Base-by-base conservation (phyloP, 1,139 yeast genomes). In the Saccharomyces hybrid region DNA sequence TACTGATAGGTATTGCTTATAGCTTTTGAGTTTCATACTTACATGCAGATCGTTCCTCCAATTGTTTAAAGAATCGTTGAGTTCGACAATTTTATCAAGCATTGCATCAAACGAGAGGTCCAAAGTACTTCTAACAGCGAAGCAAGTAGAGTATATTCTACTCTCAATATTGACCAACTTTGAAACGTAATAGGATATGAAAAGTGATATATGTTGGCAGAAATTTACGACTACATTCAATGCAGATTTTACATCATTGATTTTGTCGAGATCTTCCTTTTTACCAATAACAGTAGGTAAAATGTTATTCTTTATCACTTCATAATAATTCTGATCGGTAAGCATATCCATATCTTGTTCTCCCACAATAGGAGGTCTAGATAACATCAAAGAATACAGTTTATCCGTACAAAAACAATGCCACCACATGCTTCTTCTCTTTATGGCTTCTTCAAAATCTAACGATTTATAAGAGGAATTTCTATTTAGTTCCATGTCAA, bases 1-100 rank as follows among this genome's bases (percentile, higher is more conserved):
- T 27, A 62, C 48, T 11, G 63, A 58, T 16, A 64, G 26, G 49
- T 59, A 64, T 49, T 61, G 62, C 38, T 59, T 59, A 48, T 62
- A 64, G 42, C 57, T 58, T 14, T 60, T 63, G 14, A 60, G 42
- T 38, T 55, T 59, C 59, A 65, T 58, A 7, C 60, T 56, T 1
- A 61, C 57, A 13, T 61, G 69, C 49, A 66, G 56, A 4, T 55
- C 56, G 8, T 57, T 55, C 38, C 56, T 62, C 66, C 67, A 66
- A 5, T 57, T 57, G 6, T 51, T 53, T 42, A 66, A 53, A 2
- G 55, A 58, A 20, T 56, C 50, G 16, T 60, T 54, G 11, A 65
- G 38, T 11, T 52, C 57, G 8, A 60, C 27, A 3, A 63, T 42
- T n/a, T 56, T 56, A 16, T 61, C 60, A 5, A 65, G 46, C 5